Evolutionary conservation across 352 stramenopile genomes (phyloP).

Genomic region (Peronospora belbahrii): DNA sequence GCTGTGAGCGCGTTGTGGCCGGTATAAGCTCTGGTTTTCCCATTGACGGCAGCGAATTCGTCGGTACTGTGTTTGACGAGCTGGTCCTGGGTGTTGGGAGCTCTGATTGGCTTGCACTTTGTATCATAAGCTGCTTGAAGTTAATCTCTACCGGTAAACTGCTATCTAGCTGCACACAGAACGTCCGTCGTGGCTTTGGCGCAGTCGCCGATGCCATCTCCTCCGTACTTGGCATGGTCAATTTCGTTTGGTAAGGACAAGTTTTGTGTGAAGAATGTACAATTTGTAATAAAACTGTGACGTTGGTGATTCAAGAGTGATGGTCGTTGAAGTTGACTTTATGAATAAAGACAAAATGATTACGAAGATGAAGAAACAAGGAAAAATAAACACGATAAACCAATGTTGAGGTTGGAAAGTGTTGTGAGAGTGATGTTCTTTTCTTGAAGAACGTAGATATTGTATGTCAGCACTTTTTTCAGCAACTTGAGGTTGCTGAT

Average conservation of each 20-base stretch:
- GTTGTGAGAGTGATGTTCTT: too few relatives aligned
- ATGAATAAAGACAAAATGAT: neutral
- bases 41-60: neutral
- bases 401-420: too few relatives aligned
- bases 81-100: neutral
- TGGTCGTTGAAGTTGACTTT: neutral
- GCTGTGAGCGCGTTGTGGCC: constrained; percentile 19
- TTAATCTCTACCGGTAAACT: constrained; percentile 53
- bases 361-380: too few relatives aligned
- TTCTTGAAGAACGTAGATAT: too few relatives aligned
- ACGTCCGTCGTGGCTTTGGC: constrained; percentile 29
- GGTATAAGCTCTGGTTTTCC: neutral
- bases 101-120: constrained; percentile 6
- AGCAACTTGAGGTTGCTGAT: too few relatives aligned
- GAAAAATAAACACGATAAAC: too few relatives aligned
- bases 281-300: neutral
- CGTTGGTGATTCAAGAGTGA: neutral
- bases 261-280: neutral
- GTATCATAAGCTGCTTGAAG: constrained; percentile 54
- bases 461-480: too few relatives aligned
- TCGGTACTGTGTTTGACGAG: neutral
- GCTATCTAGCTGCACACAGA: constrained; percentile 44
- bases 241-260: constrained; percentile 1
- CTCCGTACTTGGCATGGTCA: neutral
- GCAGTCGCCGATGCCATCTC: neutral